Conservation (phyloP, 371 early-diverging fungal species). For the Mucor lusitanicus region DNA sequence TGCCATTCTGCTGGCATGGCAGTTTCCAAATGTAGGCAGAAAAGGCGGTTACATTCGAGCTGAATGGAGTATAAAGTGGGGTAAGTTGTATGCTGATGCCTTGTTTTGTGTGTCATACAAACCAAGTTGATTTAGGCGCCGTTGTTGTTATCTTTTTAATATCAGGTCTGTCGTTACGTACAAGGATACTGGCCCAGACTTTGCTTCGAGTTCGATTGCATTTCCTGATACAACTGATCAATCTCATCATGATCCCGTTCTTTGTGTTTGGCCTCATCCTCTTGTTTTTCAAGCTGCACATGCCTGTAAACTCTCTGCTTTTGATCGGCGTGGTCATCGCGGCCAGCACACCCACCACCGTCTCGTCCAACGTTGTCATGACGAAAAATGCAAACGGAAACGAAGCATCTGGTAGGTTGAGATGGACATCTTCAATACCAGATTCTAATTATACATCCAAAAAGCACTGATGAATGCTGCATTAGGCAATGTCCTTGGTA, state of each 20-base stretch:
- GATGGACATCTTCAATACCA: not conserved
- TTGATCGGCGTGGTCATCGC: conserved; percentile 71
- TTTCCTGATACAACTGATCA: conserved; percentile 64
- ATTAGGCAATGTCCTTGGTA: conserved; percentile 64
- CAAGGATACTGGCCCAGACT: conserved; percentile 60
- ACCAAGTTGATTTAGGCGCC: conserved; percentile 35
- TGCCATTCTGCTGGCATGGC: conserved; percentile 58
- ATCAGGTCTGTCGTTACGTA: conserved; percentile 71
- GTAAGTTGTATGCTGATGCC: conserved; percentile 18
- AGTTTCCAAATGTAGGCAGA: conserved; percentile 58
- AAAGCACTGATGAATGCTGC: conserved; percentile 69
- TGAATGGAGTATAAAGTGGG: conserved; percentile 69
- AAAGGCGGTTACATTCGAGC: conserved; percentile 57
- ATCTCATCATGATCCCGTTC: conserved; percentile 64
- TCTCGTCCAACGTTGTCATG: conserved; percentile 81
- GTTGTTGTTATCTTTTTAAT: conserved; percentile 73
- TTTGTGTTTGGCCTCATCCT: conserved; percentile 63
- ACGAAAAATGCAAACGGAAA: conserved; percentile 75
- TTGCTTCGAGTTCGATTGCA: conserved; percentile 66
- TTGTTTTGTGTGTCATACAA: too few species aligned
- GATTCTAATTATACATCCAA: not conserved
- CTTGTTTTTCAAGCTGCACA: conserved; percentile 46
- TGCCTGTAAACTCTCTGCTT: conserved; percentile 56
- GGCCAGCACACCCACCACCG: conserved; percentile 74
- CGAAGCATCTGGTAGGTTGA: conserved; percentile 58